phyloP scores from a whole-genome alignment of 441 rosid species.

The Populus tomentosa region DNA sequence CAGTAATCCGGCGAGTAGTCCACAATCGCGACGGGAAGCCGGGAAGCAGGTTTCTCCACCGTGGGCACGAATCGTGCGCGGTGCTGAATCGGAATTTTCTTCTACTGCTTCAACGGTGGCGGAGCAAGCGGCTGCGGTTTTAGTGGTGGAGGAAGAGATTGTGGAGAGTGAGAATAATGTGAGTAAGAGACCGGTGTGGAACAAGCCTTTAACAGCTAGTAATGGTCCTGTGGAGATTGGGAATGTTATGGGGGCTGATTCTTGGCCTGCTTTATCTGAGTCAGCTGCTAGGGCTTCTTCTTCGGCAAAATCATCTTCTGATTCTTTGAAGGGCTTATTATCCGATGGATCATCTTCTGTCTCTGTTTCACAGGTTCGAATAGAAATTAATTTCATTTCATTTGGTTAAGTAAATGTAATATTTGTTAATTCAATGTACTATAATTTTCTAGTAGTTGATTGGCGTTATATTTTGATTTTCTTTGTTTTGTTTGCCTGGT shows the following conservation, averaged over 20 bases:
- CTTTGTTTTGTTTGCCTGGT: background rate
- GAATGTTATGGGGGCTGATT: constrained; percentile 72
- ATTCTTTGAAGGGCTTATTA: constrained; percentile 50
- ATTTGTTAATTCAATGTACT: background rate
- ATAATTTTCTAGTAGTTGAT: background rate
- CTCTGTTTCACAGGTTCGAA: constrained; percentile 38
- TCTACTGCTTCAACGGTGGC: constrained; percentile 12
- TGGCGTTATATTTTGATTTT: background rate
- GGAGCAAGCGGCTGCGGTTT: constrained; percentile 32
- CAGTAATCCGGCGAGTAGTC: constrained; percentile 9
- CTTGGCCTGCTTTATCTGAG: constrained; percentile 89
- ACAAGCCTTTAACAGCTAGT: constrained; percentile 36
- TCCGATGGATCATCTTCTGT: constrained; percentile 42
- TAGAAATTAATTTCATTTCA: background rate
- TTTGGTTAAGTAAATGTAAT: background rate
- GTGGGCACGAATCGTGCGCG: constrained; percentile 51
- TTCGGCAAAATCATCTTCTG: constrained; percentile 49
- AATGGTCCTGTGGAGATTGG: constrained; percentile 51
- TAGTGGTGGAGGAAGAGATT: constrained; percentile 23
- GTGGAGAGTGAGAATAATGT: constrained; percentile 48
- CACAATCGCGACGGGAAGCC: constrained; percentile 34
- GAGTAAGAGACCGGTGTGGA: constrained; percentile 73
- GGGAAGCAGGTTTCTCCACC: constrained; percentile 37
- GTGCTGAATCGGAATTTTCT: constrained; percentile 31
- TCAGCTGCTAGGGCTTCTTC: constrained; percentile 48